Evolutionary conservation across 768 basidiomycete genomes (phyloP).

Genomic region (Suillus paluster): DNA sequence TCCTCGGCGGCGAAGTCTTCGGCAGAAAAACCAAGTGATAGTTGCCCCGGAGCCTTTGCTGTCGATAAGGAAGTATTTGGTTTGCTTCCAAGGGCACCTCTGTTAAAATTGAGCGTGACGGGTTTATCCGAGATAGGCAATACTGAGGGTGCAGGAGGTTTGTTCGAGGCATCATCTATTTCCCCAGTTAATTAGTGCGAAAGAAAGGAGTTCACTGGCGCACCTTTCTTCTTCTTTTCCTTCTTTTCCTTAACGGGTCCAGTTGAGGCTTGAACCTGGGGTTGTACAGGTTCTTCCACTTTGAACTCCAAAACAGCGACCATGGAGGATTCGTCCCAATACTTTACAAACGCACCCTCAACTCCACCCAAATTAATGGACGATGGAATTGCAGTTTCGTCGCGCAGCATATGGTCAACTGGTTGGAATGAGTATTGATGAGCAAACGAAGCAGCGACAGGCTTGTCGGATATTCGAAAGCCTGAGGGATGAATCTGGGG

Average conservation of each 20-base stretch:
- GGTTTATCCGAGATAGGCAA: constrained; percentile 82
- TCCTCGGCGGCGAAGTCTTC: constrained; percentile 55
- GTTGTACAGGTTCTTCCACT: constrained; percentile 61
- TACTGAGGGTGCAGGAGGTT: constrained; percentile 60
- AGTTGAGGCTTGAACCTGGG: constrained; percentile 37
- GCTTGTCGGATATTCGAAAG: constrained; percentile 87
- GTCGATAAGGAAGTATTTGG: constrained; percentile 22
- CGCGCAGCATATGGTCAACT: constrained; percentile 73
- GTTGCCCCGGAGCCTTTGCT: constrained; percentile 42
- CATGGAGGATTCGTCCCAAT: constrained; percentile 91
- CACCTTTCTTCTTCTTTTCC: constrained; percentile 64
- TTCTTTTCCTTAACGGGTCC: constrained; percentile 64
- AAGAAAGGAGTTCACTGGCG: background rate
- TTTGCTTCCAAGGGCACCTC: constrained; percentile 34
- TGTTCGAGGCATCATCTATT: constrained; percentile 39
- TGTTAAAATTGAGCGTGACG: constrained; percentile 77
- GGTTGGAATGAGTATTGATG: constrained; percentile 90
- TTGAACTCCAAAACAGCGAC: constrained; percentile 79
- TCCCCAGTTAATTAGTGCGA: constrained; percentile 15
- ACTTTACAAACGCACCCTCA: constrained; percentile 77
- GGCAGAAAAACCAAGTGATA: constrained; percentile 67
- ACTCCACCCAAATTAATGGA: constrained; percentile 71
- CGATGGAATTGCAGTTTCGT: constrained; percentile 76
- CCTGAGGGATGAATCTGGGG: constrained; percentile 88
- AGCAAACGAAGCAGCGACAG: constrained; percentile 92